Evolutionary conservation across 169 alveolate species (phyloP).

Genomic region (Besnoitia besnoiti): DNA sequence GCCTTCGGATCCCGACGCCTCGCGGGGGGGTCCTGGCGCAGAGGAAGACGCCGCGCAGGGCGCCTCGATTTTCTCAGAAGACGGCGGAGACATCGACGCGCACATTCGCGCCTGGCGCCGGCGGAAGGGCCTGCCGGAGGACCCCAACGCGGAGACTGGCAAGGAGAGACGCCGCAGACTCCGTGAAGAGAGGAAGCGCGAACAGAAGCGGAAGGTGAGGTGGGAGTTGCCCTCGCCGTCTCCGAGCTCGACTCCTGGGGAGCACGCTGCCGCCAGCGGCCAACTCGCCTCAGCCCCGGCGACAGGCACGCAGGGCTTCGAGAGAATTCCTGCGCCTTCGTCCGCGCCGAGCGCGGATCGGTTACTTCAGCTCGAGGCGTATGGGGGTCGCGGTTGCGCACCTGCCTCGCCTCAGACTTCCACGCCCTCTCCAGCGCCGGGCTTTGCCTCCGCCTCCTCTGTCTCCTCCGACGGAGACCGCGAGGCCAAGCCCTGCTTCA

Average conservation of each 20-base stretch:
- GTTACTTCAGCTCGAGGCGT: not conserved
- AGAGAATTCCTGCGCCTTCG: not conserved
- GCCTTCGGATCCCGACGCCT: too few relatives aligned
- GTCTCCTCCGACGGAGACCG: not conserved
- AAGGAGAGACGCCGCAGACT: not conserved
- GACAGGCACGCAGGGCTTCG: too few relatives aligned
- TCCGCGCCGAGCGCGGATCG: not conserved
- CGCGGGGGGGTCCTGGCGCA: too few relatives aligned
- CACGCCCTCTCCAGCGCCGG: not conserved
- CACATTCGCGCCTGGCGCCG: not conserved
- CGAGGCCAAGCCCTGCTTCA: not conserved
- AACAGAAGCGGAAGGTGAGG: not conserved
- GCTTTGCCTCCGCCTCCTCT: too few relatives aligned
- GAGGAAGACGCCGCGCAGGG: not conserved
- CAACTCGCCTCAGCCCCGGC: too few relatives aligned
- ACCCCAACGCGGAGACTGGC: not conserved
- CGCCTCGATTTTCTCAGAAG: not conserved
- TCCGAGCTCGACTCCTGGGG: too few relatives aligned
- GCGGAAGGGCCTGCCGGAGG: not conserved
- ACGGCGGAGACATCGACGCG: constrained; percentile 15
- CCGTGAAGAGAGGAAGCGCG: not conserved
- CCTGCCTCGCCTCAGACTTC: not conserved
- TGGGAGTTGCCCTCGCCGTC: not conserved
- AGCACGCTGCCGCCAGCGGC: not conserved
- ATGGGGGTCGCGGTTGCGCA: too few relatives aligned